Base-by-base conservation (phyloP, 1,284 basidiomycete genomes). In the Sporisorium graminicola region DNA sequence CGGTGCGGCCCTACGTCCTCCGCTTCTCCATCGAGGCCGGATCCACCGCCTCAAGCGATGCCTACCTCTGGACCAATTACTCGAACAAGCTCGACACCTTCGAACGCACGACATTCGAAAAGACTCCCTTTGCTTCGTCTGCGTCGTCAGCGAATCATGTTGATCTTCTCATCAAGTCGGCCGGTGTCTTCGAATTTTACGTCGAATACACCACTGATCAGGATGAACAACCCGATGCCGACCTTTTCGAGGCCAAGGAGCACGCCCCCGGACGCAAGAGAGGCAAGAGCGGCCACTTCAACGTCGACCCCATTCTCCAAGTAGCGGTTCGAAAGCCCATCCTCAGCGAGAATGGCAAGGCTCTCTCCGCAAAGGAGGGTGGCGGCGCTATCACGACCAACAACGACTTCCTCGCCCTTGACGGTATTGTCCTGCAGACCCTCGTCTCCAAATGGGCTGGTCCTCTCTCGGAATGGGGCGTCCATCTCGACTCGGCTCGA, bases 61-160 rank as follows among this genome's bases (percentile, higher is more conserved):
- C 78, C 26, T 40, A 35, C 26, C 71, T 83, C 9, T 81, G 62
- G 67, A 79, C 81, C 22, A 82, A 82, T 65, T 81, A 74, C 44
- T 81, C 81, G 1, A 47, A 56, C 51, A 71, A 94, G 18, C 93
- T 93, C 29, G 87, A 86, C 16, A 44, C 44, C 4, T 99, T 98
- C 83, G 89, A 91, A 62, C 90, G 96, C 26, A 90, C 92, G 72
- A 89, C 87, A 46, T 94, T 93, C 86, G 88, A 90, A 10, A 89
- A 94, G 86, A 59, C 52, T 10, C 29, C 60, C 18, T 71, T 75
- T 52, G 37, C 65, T 13, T 63, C 73, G 13, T 54, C 57, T 1
- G 60, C 64, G 1, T 71, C 68, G 18, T 60, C 60, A 14, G 53
- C 65, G 8, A 75, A 71, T 51, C 62, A 49, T 8, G 70, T 82